Evolutionary conservation across 2,329 filamentous ascomycete genomes (phyloP).

Genomic region (Fusarium sp.): DNA sequence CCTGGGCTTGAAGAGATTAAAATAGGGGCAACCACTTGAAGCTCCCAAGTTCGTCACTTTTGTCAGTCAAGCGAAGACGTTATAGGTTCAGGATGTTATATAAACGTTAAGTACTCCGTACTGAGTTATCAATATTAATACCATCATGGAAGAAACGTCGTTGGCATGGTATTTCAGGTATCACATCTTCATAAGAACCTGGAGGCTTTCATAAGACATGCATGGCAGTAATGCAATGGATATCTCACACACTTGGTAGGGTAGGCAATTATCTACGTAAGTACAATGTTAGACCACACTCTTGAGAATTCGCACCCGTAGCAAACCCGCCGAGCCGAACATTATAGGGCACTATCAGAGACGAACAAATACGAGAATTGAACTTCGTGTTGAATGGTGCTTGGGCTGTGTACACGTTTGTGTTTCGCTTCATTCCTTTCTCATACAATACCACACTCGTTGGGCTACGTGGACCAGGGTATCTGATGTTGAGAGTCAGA

Average conservation of each 20-base stretch:
- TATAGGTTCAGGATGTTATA: conserved; percentile 3
- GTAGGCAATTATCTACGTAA: not conserved
- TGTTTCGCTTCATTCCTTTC: conserved; percentile 8
- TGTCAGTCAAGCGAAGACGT: not conserved
- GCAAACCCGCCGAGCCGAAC: not conserved
- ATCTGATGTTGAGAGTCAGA: conserved; percentile 4
- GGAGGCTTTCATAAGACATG: conserved; percentile 3
- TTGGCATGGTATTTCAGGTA: not conserved
- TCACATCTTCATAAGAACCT: not conserved
- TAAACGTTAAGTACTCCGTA: not conserved
- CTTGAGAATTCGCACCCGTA: not conserved
- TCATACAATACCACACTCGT: conserved; percentile 1
- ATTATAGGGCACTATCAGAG: not conserved
- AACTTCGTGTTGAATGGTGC: conserved; percentile 5
- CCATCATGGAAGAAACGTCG: not conserved
- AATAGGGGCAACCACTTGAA: conserved; percentile 31
- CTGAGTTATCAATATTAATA: not conserved
- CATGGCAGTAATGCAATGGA: conserved; percentile 24
- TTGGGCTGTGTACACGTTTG: conserved; percentile 4
- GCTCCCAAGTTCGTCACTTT: conserved; percentile 17
- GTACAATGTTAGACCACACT: conserved; percentile 1
- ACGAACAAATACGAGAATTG: conserved; percentile 6
- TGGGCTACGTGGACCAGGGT: not conserved
- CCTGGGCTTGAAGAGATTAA: conserved; percentile 25
- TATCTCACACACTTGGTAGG: not conserved